phyloP scores from a whole-genome alignment of 1,284 basidiomycete species.

The Coniferiporia weirii region DNA sequence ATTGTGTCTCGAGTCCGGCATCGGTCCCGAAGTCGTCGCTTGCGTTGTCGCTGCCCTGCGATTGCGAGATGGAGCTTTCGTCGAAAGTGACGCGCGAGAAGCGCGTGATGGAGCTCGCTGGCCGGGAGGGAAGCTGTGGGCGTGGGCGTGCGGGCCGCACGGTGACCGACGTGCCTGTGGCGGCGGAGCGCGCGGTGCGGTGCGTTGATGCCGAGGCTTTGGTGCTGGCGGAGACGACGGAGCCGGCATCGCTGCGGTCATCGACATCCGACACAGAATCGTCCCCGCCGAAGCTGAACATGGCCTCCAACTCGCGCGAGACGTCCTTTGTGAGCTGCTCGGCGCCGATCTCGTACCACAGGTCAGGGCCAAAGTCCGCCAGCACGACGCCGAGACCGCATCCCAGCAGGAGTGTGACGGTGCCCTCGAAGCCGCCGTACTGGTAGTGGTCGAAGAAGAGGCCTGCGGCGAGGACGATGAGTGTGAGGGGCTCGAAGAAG shows the following conservation, averaged over 20 bases:
- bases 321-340: conserved; percentile 39
- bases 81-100: conserved; percentile 17
- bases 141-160: conserved; percentile 8
- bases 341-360: conserved; percentile 53
- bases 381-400: conserved; percentile 62
- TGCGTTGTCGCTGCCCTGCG: conserved; percentile 8
- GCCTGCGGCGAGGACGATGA: conserved; percentile 55
- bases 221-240: conserved; percentile 1
- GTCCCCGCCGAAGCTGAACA: conserved; percentile 29
- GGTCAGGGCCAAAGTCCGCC: conserved; percentile 55
- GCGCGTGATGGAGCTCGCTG: conserved; percentile 10
- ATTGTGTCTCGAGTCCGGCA: not conserved
- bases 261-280: not conserved
- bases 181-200: conserved; percentile 2
- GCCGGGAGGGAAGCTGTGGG: not conserved
- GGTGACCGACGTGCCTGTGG: conserved; percentile 15
- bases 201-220: conserved; percentile 3
- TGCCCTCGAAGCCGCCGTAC: conserved; percentile 51
- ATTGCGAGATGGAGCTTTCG: conserved; percentile 16
- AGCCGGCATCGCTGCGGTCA: conserved; percentile 11
- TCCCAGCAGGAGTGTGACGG: conserved; percentile 60
- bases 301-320: conserved; percentile 49
- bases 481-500: conserved; percentile 56
- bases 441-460: conserved; percentile 63
- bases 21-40: conserved; percentile 2